Conservation (phyloP, 1,284 basidiomycete species). For the Coniferiporia weirii region DNA sequence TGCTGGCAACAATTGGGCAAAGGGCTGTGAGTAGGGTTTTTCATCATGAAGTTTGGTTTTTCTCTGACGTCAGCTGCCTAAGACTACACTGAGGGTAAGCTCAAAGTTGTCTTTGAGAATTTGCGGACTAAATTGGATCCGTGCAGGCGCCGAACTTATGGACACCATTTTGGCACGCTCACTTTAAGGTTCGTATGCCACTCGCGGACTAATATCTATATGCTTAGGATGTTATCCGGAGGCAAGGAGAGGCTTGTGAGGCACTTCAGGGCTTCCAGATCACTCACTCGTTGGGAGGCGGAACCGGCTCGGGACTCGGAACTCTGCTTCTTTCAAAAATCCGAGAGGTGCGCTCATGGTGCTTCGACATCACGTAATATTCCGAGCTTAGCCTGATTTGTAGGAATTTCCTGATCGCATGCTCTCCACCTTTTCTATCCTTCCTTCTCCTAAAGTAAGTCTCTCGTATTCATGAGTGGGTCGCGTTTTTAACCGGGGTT, state of each 20-base stretch:
- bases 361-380: slow-evolving; percentile 22
- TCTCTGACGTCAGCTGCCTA: slow-evolving; percentile 10
- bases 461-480: slow-evolving; percentile 2
- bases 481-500: slow-evolving; percentile 1
- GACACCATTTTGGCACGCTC: slow-evolving; percentile 72
- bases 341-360: slow-evolving; percentile 53
- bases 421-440: slow-evolving; percentile 88
- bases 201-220: background rate
- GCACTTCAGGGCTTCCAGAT: slow-evolving; percentile 93
- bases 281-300: slow-evolving; percentile 90
- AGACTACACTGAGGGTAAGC: slow-evolving; percentile 82
- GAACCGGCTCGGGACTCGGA: slow-evolving; percentile 86
- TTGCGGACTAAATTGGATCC: background rate
- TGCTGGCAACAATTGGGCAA: slow-evolving; percentile 93
- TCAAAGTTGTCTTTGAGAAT: background rate
- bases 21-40: slow-evolving; percentile 61
- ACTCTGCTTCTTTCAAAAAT: slow-evolving; percentile 80
- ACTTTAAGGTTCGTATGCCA: background rate
- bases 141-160: slow-evolving; percentile 82
- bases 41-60: slow-evolving; percentile 1
- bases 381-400: slow-evolving; percentile 30
- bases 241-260: slow-evolving; percentile 78
- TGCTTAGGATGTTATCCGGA: slow-evolving; percentile 60
- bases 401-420: slow-evolving; percentile 90
- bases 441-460: slow-evolving; percentile 83